A percentile compares a stretch with the other conserved stretches of the same genome.
These are phyloP conservation scores for Lachancea meyersii DNA, from an alignment of 805 yeast species.

Conservation along the genomic window DNA sequence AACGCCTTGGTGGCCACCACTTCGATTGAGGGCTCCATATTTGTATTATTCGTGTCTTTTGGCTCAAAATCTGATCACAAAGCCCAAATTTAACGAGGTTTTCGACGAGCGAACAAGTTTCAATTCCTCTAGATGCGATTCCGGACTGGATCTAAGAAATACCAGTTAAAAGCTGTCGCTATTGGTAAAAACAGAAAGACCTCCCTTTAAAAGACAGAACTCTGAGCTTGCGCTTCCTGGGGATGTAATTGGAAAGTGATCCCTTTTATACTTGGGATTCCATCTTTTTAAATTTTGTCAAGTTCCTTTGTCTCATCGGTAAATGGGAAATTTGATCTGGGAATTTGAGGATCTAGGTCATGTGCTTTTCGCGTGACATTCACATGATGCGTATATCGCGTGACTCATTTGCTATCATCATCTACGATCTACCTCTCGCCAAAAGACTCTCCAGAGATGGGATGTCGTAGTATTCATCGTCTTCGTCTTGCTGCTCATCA, in stretches of 20 bases:
- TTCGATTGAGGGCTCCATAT: slow-evolving; percentile 23
- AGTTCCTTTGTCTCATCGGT: neutral
- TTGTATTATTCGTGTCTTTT: neutral
- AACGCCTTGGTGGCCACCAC: slow-evolving; percentile 64
- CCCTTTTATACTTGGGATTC: neutral
- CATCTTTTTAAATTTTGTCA: neutral
- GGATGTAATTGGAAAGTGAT: neutral
- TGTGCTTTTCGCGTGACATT: neutral
- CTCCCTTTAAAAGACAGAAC: neutral
- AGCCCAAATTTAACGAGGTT: neutral
- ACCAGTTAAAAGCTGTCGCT: too few relatives aligned
- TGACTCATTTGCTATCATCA: neutral
- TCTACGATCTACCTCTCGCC: slow-evolving; percentile 13
- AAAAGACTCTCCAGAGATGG: slow-evolving; percentile 23
- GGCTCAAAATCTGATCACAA: neutral
- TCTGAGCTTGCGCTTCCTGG: neutral
- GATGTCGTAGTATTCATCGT: slow-evolving; percentile 10
- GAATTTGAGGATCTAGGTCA: neutral
- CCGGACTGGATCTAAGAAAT: too few relatives aligned
- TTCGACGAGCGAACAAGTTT: neutral
- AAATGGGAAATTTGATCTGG: too few relatives aligned
- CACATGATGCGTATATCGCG: neutral
- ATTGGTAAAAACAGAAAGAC: too few relatives aligned
- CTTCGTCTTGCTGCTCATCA: slow-evolving; percentile 11
- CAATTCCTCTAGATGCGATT: too few relatives aligned